Conservation (phyloP, 257 asterid species). For the Anisodus tanguticus region DNA sequence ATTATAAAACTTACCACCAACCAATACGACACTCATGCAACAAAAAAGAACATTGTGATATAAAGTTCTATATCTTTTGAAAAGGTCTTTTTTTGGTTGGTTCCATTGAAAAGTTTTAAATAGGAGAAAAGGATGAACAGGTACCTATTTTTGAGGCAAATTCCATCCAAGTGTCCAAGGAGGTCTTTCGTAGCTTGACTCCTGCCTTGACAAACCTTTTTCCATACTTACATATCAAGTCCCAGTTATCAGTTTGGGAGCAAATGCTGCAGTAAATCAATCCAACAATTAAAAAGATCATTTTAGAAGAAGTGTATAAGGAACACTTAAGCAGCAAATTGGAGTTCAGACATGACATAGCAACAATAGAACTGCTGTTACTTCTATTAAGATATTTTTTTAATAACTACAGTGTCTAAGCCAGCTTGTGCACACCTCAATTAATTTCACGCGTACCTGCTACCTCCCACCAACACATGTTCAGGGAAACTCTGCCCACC, state of each 20-base stretch:
- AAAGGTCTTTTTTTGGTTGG: neutral
- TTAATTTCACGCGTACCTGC: no score
- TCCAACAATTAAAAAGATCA: constrained; percentile 29
- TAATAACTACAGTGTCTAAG: no score
- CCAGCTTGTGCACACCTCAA: no score
- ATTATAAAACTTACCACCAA: constrained; percentile 15
- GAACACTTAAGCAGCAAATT: neutral
- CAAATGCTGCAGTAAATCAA: constrained; percentile 70
- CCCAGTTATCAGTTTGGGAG: constrained; percentile 64
- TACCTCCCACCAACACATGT: no score
- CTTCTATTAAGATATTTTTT: neutral
- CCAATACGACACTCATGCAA: neutral
- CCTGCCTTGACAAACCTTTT: constrained; percentile 71
- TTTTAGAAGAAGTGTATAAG: constrained; percentile 24
- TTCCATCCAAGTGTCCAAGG: constrained; percentile 89
- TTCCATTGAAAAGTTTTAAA: constrained; percentile 26
- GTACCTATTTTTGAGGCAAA: constrained; percentile 79
- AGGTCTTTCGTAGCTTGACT: constrained; percentile 65
- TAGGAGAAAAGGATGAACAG: constrained; percentile 27
- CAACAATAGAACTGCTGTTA: neutral
- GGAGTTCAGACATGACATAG: neutral
- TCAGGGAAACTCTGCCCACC: no score
- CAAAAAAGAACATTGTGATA: neutral
- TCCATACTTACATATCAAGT: constrained; percentile 68
- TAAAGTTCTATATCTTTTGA: constrained; percentile 16